Conservation (phyloP, 2,329 filamentous ascomycete genomes). For the Cladosporium sphaerospermum region DNA sequence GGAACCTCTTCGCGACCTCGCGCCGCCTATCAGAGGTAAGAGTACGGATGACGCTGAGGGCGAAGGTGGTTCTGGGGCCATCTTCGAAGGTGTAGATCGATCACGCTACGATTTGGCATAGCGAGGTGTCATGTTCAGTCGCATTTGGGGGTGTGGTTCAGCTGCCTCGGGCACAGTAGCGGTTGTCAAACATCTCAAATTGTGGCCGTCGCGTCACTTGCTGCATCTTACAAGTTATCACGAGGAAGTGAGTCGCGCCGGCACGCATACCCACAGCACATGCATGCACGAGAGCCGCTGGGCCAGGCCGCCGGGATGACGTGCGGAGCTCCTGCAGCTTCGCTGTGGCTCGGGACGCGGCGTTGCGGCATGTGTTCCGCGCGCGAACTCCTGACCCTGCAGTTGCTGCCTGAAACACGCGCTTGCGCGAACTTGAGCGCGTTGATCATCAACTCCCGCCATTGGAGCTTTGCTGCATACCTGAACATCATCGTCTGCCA, state of each 20-base stretch:
- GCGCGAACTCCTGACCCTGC: too few species aligned
- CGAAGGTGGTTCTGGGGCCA: constrained; percentile 25
- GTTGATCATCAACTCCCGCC: too few species aligned
- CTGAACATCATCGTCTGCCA: too few species aligned
- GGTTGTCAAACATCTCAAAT: neutral
- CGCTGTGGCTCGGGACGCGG: too few species aligned
- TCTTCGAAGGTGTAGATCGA: constrained; percentile 11
- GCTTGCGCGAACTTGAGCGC: too few species aligned
- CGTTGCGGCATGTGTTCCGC: too few species aligned
- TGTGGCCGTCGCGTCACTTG: neutral
- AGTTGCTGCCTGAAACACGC: too few species aligned
- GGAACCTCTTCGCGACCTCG: constrained; percentile 32
- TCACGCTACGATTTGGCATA: constrained; percentile 10
- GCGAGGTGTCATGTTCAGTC: constrained; percentile 8
- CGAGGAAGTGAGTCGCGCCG: neutral
- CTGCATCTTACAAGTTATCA: neutral
- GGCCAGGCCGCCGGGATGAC: too few species aligned
- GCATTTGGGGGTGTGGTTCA: neutral
- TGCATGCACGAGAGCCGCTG: too few species aligned
- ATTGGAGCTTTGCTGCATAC: too few species aligned
- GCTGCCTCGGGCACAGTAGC: neutral
- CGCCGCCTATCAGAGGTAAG: constrained; percentile 26
- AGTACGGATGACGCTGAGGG: constrained; percentile 24
- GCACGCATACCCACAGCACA: neutral
- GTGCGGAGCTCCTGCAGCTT: too few species aligned